Conservation (phyloP, 441 rosid species). For the Adansonia grandidieri region DNA sequence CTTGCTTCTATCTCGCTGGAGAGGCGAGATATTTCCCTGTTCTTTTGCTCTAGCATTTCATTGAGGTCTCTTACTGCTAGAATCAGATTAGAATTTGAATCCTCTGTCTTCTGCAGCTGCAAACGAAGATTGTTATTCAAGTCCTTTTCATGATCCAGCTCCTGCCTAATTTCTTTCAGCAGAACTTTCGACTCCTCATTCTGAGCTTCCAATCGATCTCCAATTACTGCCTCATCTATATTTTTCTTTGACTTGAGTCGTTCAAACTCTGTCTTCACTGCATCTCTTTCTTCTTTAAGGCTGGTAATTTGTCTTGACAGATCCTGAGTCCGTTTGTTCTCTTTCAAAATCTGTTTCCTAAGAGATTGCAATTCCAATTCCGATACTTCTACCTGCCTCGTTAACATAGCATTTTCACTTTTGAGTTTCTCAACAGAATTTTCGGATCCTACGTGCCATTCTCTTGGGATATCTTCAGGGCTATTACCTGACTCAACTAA, state of each 20-base stretch:
- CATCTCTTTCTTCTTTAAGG: conserved; percentile 60
- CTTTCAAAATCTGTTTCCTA: conserved; percentile 55
- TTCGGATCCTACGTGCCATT: conserved; percentile 39
- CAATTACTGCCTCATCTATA: conserved; percentile 43
- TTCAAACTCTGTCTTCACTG: conserved; percentile 52
- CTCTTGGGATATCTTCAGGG: conserved; percentile 49
- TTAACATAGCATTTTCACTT: conserved; percentile 49
- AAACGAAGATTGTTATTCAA: conserved; percentile 53
- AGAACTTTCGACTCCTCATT: conserved; percentile 47
- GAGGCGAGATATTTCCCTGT: conserved; percentile 61
- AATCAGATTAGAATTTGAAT: conserved; percentile 65
- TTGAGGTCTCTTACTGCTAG: conserved; percentile 67
- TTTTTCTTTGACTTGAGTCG: conserved; percentile 50
- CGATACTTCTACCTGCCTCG: conserved; percentile 57
- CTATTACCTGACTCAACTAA: conserved; percentile 54
- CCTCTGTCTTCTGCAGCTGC: conserved; percentile 68
- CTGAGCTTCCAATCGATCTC: conserved; percentile 41
- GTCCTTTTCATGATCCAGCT: conserved; percentile 61
- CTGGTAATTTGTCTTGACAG: conserved; percentile 45
- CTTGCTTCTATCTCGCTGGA: conserved; percentile 44
- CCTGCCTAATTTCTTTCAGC: conserved; percentile 58
- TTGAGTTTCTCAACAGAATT: conserved; percentile 50
- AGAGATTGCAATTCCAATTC: conserved; percentile 70
- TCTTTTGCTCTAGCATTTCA: conserved; percentile 54
- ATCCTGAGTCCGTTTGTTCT: conserved; percentile 54